A percentile compares a stretch with the other conserved stretches of the same genome.
Conservation (phyloP, 345 rosid genomes). For the Citrus maxima region DNA sequence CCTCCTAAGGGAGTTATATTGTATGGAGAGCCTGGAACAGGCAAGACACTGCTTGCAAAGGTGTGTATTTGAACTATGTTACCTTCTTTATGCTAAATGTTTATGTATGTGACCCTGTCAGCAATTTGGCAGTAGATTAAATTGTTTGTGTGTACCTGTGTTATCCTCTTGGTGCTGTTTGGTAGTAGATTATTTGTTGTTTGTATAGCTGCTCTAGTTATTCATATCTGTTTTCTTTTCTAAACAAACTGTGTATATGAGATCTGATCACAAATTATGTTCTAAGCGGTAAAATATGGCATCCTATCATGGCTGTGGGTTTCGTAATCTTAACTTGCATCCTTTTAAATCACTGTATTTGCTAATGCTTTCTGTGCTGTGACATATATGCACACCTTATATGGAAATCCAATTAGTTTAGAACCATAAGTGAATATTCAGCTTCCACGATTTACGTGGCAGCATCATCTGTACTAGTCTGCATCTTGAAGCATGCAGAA, state of each 20-base stretch:
- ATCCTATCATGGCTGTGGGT: background rate
- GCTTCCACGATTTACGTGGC: background rate
- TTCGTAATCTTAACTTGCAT: background rate
- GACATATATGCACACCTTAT: background rate
- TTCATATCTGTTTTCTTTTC: background rate
- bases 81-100: background rate
- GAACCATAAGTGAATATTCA: background rate
- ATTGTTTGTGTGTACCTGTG: too few species aligned
- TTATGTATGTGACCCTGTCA: background rate
- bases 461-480: background rate
- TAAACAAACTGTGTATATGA: background rate
- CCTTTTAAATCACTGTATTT: background rate
- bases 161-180: too few species aligned
- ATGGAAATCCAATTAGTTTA: background rate
- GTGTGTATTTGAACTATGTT: constrained; percentile 26
- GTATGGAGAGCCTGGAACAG: constrained; percentile 99
- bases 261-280: background rate
- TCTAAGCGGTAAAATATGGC: background rate
- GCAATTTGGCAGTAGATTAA: background rate
- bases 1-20: constrained; percentile 99
- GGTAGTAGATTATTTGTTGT: background rate
- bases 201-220: background rate
- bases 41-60: constrained; percentile 98
- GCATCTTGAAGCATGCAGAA: background rate
- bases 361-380: background rate